Base-by-base conservation (phyloP, 2,329 filamentous ascomycete species). In the Ophiostoma sp. region DNA sequence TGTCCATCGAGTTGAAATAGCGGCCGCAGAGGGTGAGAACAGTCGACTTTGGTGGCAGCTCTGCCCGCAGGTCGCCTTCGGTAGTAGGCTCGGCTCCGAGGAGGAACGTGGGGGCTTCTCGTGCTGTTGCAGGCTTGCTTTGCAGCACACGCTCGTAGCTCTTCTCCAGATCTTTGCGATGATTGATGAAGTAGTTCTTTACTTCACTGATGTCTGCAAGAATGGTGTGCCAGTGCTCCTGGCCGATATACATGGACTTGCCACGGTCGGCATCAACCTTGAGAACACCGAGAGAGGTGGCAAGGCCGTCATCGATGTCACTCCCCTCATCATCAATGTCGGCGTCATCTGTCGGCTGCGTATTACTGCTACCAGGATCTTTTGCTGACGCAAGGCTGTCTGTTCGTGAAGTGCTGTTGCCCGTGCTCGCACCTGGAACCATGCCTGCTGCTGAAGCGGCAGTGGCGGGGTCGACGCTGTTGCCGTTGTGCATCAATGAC, bases 401-500 rank as follows among this genome's bases (percentile, higher is more conserved):
- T 11, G 80, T 79, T 71, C 76, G 76, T 42, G 80, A 81, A 18
- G 76, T 71, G 5, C 73, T 38, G 9, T 58, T 55, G 9, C 47
- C 55, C 5, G 58, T 64, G 6, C 66, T 47, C 16, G 62, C 73
- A 63, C 72, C 68, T 74, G 77, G 62, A 69, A 74, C 66, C 74
- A 76, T 69, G 69, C 71, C 65, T 69, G 69, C 71, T 66, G 74
- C 70, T 7, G 71, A 72, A 8, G 70, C 70, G 47, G 73, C 75
- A 5, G 76, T 72, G 0, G 71, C 64, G 0, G 75, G 72, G 64
- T 85, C 82, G 67, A 83, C 75, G 67, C 80, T 81, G 72, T 84
- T 80, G 69, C 92, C 92, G 77, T 91, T 93, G 75, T 94, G 94
- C 94, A 98, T 97, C 76, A 98, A 79, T 41, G 92, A 96, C 72